Evolutionary conservation across 306 rosid species (phyloP), one percentile per base, ranked within the genome.

Genomic region (Hippophae rhamnoides): DNA sequence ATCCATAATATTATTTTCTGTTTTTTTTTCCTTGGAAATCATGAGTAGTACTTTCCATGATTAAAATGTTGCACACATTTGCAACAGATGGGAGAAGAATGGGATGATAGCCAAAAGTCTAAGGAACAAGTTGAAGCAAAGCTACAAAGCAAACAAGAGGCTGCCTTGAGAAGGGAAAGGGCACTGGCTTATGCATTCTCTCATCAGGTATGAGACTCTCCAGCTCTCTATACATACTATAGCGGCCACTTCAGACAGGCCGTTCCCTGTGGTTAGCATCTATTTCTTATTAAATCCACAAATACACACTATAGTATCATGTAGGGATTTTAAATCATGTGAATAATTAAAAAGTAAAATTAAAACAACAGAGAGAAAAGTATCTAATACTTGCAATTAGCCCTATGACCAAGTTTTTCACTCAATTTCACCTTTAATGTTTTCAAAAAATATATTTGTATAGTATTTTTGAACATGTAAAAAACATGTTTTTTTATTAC

Each of bases 181-280:
- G 95, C 99, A 1, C 45, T 88, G 85, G 93, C 95, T 10, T 92
- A 88, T 75, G 78, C 99, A 50, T 86, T 72, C 63, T 63, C 97
- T 58, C 97, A 78, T 72, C 97, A 92, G 88, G 99, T 89, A 74
- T 25, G 55, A 38, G 52, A 51, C 46, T 40, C 58, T 56, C 52
- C 52, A 7, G 2, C 44, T 53, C 52, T 63, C 14, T 50, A 18
- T 6, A 38, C 0, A 6, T 52, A 7, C 2, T 11, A 13, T 31
- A 40, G 31, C 11, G 43, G 18, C 0, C 18, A 58, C 25, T 50
- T 9, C 7, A 10, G 31, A 12, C 3, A 23, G 44, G 13, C 10
- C n/a, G 13, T 25, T 2, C 4, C 38, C 38, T 27, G 38, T 3
- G 38, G 38, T 27, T 27, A 27, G 38, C 38, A 18, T 18, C 18